Percentiles rank a stretch among this genome's conserved stretches.
Evolutionary conservation across 495 filamentous ascomycete genomes (phyloP).

Genomic region (Daldinia childiae): DNA sequence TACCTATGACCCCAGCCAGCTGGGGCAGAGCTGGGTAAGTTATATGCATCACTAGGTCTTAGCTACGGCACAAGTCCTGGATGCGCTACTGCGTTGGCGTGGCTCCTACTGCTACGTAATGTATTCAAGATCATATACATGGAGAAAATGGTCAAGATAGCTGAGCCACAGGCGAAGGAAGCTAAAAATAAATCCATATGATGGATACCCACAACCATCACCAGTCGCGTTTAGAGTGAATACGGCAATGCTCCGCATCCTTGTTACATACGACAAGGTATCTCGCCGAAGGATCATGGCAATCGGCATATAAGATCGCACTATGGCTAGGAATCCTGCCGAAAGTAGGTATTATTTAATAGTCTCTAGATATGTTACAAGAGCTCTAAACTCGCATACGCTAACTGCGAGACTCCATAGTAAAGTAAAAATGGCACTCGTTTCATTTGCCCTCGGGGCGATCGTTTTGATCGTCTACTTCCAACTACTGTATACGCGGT

Average conservation of each 20-base stretch:
- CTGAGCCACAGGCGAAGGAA: not conserved
- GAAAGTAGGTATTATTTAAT: not conserved
- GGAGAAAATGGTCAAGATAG: not conserved
- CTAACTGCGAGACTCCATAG: not conserved
- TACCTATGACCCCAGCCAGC: not conserved
- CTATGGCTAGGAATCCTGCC: not conserved
- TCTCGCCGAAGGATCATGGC: slow-evolving; percentile 1
- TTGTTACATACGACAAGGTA: not conserved
- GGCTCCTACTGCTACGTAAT: not conserved
- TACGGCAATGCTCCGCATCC: not conserved
- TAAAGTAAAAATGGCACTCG: not conserved
- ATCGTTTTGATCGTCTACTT: not conserved
- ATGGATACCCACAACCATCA: not conserved
- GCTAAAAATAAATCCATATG: slow-evolving; percentile 1
- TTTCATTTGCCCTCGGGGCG: not conserved
- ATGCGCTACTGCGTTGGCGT: not conserved
- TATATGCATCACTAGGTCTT: not conserved
- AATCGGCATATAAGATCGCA: not conserved
- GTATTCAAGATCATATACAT: not conserved
- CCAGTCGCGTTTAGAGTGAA: not conserved
- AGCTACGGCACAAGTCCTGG: not conserved
- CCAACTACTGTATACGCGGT: slow-evolving; percentile 6
- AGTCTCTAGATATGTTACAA: not conserved
- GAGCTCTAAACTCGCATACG: not conserved
- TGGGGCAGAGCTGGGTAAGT: not conserved